Evolutionary conservation across 2,329 filamentous ascomycete species (phyloP).

Genomic region (Venturia asperata): DNA sequence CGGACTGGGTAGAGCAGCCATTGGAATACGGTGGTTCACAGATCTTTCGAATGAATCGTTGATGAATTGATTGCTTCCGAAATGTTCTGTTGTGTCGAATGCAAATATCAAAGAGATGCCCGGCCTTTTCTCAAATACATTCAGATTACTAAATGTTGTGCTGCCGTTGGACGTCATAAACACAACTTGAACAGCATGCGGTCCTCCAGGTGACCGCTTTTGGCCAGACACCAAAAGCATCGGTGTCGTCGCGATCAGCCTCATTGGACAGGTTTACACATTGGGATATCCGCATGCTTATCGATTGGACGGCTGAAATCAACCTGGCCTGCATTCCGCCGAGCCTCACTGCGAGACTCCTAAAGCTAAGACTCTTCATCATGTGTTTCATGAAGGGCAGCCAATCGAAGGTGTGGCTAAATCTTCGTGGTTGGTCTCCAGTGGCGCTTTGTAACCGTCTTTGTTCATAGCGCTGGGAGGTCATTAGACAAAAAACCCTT

Average conservation of each 20-base stretch:
- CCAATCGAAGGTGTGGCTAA: background rate
- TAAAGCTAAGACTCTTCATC: background rate
- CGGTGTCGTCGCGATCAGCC: background rate
- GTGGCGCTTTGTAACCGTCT: background rate
- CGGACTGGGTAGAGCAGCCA: background rate
- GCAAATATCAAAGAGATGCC: background rate
- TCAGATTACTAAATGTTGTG: background rate
- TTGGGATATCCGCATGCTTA: background rate
- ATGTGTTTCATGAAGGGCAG: background rate
- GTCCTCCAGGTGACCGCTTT: constrained; percentile 1
- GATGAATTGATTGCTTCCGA: background rate
- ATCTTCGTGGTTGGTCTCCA: background rate
- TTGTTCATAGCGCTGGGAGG: background rate
- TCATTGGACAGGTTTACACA: background rate
- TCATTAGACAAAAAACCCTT: constrained; percentile 1
- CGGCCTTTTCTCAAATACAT: background rate
- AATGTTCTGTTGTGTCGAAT: background rate
- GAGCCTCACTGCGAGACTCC: background rate
- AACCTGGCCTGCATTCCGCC: background rate
- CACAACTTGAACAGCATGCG: background rate
- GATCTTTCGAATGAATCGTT: background rate
- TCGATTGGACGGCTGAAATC: background rate
- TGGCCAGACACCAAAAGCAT: background rate
- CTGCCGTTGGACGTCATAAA: background rate
- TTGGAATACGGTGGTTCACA: background rate